Base-by-base conservation (phyloP, 2,329 filamentous ascomycete species). In the Lachnellula occidentalis region DNA sequence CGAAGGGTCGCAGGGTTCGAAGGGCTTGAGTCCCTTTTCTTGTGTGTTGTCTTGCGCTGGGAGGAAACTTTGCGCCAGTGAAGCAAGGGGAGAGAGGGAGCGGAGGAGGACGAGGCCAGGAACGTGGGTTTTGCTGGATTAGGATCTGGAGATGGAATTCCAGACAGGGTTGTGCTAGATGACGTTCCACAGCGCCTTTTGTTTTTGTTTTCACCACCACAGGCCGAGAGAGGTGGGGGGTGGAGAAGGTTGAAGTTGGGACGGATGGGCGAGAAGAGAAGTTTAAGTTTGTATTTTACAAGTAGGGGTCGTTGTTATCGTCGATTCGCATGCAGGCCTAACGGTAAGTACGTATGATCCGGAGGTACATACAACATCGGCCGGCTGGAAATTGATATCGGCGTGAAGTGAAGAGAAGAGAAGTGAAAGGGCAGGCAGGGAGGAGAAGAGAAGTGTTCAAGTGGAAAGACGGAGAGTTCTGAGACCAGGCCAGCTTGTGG, bases 1-100 rank as follows among this genome's bases (percentile, higher is more conserved):
- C 50, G 53, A 50, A 58, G 42, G 52, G 53, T 51, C 15, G 36
- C 15, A 39, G 36, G 36, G 47, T 48, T 48, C 21, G 19, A 49
- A 43, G 36, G 37, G 39, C 46, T 58, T 60, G 56, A 53, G 59
- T 58, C 55, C 53, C 47, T 55, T 43, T 19, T 24, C 21, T 37
- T 31, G 46, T 50, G 55, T 39, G 51, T 42, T 36, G 56, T 55
- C 58, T 55, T 60, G 31, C 36, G 41, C 41, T 42, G 60, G 36
- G 36, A 39, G 36, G 17, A n/a, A 6, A 60, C 52, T 54, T 56
- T 58, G 58, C 60, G 58, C 54, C 56, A 55, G 57, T 47, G 57
- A 64, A 56, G 61, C 61, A 65, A 64, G 27, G 27, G 27, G 27
- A 64, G 22, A 6, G 22, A 5, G 22, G 22, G 22, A 61, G 63